A percentile compares a stretch with the other conserved stretches of the same genome.
phyloP scores from a whole-genome alignment of 306 rosid genomes.

The Hylodesmum podocarpum region DNA sequence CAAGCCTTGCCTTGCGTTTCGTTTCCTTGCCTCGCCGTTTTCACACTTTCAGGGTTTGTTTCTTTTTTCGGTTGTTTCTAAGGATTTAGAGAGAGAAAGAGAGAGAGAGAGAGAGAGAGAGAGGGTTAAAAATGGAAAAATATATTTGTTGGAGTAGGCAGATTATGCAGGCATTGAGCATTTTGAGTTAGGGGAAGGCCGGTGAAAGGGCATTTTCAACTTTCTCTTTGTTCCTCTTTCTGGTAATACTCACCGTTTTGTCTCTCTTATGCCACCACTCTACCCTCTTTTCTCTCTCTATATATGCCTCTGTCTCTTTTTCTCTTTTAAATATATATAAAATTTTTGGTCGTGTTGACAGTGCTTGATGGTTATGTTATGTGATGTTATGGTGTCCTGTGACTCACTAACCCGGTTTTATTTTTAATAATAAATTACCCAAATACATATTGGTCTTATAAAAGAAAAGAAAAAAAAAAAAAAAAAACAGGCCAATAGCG shows the following conservation, averaged over 20 bases:
- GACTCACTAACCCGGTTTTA: background rate
- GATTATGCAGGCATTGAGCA: constrained; percentile 39
- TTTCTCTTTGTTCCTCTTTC: constrained; percentile 52
- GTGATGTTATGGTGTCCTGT: background rate
- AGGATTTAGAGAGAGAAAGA: constrained; percentile 11
- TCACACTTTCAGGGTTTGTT: background rate
- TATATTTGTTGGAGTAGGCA: constrained; percentile 47
- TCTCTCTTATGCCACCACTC: constrained; percentile 29
- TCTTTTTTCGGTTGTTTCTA: background rate
- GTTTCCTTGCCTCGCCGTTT: constrained; percentile 31
- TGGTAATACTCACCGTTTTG: constrained; percentile 48
- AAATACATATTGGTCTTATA: background rate
- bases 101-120: constrained; percentile 1
- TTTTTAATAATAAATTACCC: background rate
- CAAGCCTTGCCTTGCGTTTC: constrained; percentile 37
- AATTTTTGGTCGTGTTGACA: constrained; percentile 6
- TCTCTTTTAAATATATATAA: background rate
- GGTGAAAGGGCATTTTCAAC: constrained; percentile 80
- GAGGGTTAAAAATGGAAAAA: constrained; percentile 28
- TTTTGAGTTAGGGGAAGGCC: constrained; percentile 58
- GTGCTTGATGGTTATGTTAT: too few relatives aligned
- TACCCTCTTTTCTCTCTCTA: background rate
- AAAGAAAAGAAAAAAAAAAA: background rate
- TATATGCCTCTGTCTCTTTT: background rate
- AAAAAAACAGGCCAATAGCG: background rate